These are phyloP conservation scores for Tricholoma hemisulphureum DNA, from an alignment of 768 basidiomycete species.

Conservation along the genomic window DNA sequence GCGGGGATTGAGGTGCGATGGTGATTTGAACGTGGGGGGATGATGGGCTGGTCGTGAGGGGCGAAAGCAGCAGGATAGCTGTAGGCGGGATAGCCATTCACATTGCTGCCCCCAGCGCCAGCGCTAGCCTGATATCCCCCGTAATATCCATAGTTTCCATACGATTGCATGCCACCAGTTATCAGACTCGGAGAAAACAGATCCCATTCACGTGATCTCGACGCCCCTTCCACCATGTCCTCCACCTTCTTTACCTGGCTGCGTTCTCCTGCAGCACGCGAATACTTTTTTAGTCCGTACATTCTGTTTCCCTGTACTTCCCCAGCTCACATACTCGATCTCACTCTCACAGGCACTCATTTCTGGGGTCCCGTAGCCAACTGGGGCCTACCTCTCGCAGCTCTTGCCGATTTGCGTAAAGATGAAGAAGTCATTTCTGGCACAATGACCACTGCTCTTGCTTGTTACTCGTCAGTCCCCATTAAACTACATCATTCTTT, in stretches of 20 bases:
- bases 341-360: constrained; percentile 76
- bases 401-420: constrained; percentile 84
- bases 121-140: constrained; percentile 40
- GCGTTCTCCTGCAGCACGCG: constrained; percentile 84
- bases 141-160: constrained; percentile 44
- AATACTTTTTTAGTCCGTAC: constrained; percentile 92
- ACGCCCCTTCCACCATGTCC: constrained; percentile 51
- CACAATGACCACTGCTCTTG: constrained; percentile 90
- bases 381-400: constrained; percentile 96
- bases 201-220: constrained; percentile 16
- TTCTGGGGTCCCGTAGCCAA: constrained; percentile 99
- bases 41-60: constrained; percentile 19
- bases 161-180: constrained; percentile 28
- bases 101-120: constrained; percentile 34
- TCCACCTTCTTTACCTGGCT: constrained; percentile 87
- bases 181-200: no score
- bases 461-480: constrained; percentile 85
- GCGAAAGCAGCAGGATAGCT: constrained; percentile 26
- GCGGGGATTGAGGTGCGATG: constrained; percentile 33
- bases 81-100: constrained; percentile 39
- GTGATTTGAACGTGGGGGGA: constrained; percentile 28
- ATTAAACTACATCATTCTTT: constrained; percentile 6
- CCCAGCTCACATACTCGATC: constrained; percentile 4
- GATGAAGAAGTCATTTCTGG: constrained; percentile 98
- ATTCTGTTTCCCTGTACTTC: background rate